Evolutionary conservation across 1,284 basidiomycete genomes (phyloP), one percentile per base, ranked within the genome.

Genomic region (Ganoderma lucidum): DNA sequence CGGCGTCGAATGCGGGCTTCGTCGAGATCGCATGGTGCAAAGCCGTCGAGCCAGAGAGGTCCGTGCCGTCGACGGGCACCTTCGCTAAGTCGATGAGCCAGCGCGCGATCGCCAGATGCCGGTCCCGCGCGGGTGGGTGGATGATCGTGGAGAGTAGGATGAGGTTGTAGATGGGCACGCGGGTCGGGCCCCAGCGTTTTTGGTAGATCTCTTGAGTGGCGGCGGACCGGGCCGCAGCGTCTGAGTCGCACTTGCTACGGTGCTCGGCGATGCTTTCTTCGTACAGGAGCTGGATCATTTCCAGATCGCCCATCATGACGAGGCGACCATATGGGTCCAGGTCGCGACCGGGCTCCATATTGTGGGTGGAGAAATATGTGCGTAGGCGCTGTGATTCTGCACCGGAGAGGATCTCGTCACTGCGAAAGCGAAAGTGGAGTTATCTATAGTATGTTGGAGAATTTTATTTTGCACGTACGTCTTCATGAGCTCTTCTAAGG

Each of bases 21-120:
- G 81, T 84, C 14, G 81, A 82, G 63, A 85, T 79, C 19, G 79
- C 76, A 72, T 83, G 82, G 23, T 80, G 78, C 6, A 85, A 67
- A 8, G 83, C 82, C 2, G 80, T 80, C 4, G 83, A 79, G 3
- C 83, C 84, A 0, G 83, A 83, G 19, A 83, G 66, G 71, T 84
- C 83, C 19, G 62, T 74, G 15, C 79, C 80, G 65, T 84, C 78
- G 6, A 83, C 80, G 12, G 81, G 79, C 0, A 85, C 80, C 63
- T 80, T 78, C 15, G 74, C 79, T 23, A 23, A 23, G 5, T 75
- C 74, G 28, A 81, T 79, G 51, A 83, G 76, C 74, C 80, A 84
- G 12, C 76, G 76, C 3, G 80, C 80, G 30, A 84, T 75, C 2
- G 67, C 69, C 55, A 83, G 69, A 56, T 81, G 79, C 30, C 70